phyloP scores from a whole-genome alignment of 192 early-diverging fungal genomes.

The Powellomyces hirtus region DNA sequence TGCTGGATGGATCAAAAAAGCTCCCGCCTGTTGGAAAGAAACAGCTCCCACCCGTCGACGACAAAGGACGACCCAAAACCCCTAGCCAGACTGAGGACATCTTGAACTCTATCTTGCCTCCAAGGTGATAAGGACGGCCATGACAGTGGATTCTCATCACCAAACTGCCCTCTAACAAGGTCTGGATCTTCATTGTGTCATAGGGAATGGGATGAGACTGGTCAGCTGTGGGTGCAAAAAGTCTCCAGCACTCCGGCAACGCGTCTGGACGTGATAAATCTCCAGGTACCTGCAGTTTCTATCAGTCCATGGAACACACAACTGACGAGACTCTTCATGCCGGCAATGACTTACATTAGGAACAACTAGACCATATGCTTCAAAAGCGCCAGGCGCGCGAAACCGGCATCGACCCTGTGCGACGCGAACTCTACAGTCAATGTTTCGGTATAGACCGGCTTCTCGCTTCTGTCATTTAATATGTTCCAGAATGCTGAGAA shows the following conservation, averaged over 20 bases:
- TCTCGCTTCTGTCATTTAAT: no score
- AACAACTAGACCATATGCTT: constrained; percentile 66
- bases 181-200: no score
- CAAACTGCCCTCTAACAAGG: not conserved
- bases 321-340: no score
- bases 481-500: no score
- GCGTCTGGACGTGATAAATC: constrained; percentile 55
- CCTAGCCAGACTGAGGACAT: constrained; percentile 65
- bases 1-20: not conserved
- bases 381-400: constrained; percentile 66
- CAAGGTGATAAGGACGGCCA: constrained; percentile 36
- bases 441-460: constrained; percentile 51
- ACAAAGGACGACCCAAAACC: constrained; percentile 56
- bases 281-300: constrained; percentile 47
- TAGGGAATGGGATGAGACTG: constrained; percentile 64
- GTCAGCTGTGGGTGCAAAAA: constrained; percentile 64
- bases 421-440: constrained; percentile 62
- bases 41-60: constrained; percentile 59
- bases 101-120: constrained; percentile 61
- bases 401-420: constrained; percentile 61
- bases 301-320: no score
- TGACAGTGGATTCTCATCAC: not conserved
- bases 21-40: constrained; percentile 21
- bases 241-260: constrained; percentile 62
- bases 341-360: no score